Evolutionary conservation across 306 rosid genomes (phyloP).

Genomic region (Rosa multiflora): DNA sequence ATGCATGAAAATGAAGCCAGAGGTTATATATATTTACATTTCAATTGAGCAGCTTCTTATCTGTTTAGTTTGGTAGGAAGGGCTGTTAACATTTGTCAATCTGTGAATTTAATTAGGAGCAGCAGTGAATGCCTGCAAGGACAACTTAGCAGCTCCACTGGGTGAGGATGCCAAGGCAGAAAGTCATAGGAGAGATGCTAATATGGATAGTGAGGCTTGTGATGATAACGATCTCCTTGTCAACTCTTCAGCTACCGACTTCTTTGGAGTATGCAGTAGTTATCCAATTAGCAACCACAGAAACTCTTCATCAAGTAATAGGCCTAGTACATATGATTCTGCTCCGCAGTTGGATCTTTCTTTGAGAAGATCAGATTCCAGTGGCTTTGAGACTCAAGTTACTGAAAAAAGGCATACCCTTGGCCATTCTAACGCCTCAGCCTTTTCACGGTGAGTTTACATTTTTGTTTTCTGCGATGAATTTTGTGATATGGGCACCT

Average conservation of each 20-base stretch:
- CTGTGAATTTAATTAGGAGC: slow-evolving; percentile 39
- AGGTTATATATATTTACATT: slow-evolving; percentile 47
- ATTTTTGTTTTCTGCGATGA: background rate
- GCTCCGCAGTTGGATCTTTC: slow-evolving; percentile 83
- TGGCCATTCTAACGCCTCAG: slow-evolving; percentile 75
- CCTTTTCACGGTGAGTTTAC: slow-evolving; percentile 70
- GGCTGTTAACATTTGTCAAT: slow-evolving; percentile 29
- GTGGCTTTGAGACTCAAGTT: slow-evolving; percentile 47
- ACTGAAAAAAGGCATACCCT: slow-evolving; percentile 60
- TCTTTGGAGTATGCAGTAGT: slow-evolving; percentile 54
- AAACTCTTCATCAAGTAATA: slow-evolving; percentile 49
- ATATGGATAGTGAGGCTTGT: slow-evolving; percentile 48
- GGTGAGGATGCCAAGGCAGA: slow-evolving; percentile 48
- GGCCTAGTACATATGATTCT: slow-evolving; percentile 46
- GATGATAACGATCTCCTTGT: slow-evolving; percentile 46
- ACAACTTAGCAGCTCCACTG: slow-evolving; percentile 34
- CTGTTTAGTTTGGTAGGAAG: slow-evolving; percentile 17
- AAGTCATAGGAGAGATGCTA: slow-evolving; percentile 37
- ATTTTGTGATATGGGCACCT: slow-evolving; percentile 4
- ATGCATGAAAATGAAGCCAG: slow-evolving; percentile 40
- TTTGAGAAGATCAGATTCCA: slow-evolving; percentile 62
- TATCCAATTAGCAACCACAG: slow-evolving; percentile 40
- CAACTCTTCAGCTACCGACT: slow-evolving; percentile 60
- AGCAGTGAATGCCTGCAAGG: slow-evolving; percentile 31
- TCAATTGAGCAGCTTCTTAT: slow-evolving; percentile 11